Base-by-base conservation (phyloP, 2,329 filamentous ascomycete genomes). In the Cladosporium austrohemisphaericum region DNA sequence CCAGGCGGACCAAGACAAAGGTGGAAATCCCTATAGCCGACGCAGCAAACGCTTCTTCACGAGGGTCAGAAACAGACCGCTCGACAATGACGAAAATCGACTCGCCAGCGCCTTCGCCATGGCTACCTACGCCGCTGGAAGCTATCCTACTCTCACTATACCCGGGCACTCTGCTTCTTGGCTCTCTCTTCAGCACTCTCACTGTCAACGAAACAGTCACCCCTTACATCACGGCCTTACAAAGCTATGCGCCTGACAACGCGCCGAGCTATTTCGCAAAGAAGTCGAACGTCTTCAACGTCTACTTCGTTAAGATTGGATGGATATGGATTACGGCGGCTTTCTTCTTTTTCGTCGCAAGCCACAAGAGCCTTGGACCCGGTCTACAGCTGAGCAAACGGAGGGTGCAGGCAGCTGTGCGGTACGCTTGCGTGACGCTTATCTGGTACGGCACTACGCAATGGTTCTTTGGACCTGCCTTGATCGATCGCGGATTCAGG, bases 201-300 rank as follows among this genome's bases (percentile, higher is more conserved):
- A 83, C 83, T 9, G 83, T 81, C 35, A 69, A 67, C 63, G 71
- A 73, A 38, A 76, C 80, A 1, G 26, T 32, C 23, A 44, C 48
- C 13, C 75, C 79, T 3, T 89, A 88, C 73, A 80, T 83, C 55
- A 67, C 75, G 2, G 62, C 71, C 32, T 68, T 77, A 19, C 86
- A 90, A 63, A 78, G 85, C 10, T 85, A 88, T 68, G 68, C 75
- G 3, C 76, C 68, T 50, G 64, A 68, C 32, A 67, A 75, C 4
- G 80, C 85, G 43, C 87, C 87, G 2, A 85, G 79, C 65, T 98
- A 97, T 75, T 98, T 98, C 67, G 92, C 93, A 38, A 85, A 85
- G 60, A 98, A 98, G 71, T 79, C 83, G 67, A 98, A 98, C 71
- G 60, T 96, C 45, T 86, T 97, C 78, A 98, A 98, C 66, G 69